A percentile compares a stretch with the other conserved stretches of the same genome.
Evolutionary conservation across 441 rosid species (phyloP).

Genomic region (Populus hybrid): DNA sequence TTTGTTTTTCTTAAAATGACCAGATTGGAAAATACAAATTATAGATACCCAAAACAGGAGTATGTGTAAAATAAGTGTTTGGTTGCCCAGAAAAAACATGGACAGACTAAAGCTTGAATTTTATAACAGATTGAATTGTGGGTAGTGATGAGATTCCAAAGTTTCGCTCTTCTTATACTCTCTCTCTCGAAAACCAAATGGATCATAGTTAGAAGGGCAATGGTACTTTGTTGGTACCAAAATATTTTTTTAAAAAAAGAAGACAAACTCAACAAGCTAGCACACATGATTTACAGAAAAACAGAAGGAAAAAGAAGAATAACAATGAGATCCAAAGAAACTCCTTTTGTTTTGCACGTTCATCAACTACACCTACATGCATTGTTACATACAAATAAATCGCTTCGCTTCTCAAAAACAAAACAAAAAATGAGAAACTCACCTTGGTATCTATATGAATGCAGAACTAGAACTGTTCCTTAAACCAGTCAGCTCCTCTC

Average conservation of each 20-base stretch:
- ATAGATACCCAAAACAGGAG: background rate
- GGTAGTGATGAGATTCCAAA: background rate
- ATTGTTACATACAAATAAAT: background rate
- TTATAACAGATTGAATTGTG: background rate
- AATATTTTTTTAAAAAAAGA: too few relatives aligned
- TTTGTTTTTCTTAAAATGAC: background rate
- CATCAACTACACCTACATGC: background rate
- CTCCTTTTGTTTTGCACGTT: background rate
- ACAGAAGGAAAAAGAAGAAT: slow-evolving; percentile 11
- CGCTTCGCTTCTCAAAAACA: background rate
- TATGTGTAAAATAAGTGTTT: background rate
- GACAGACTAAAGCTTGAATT: background rate
- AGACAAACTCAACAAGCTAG: background rate
- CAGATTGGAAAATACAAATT: background rate
- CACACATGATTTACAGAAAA: slow-evolving; percentile 6
- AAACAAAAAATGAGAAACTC: background rate
- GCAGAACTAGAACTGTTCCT: background rate
- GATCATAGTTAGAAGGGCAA: background rate
- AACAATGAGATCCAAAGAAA: background rate
- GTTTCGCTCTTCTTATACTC: background rate
- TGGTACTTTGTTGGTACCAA: too few relatives aligned
- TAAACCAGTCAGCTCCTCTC: background rate
- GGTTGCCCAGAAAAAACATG: slow-evolving; percentile 1
- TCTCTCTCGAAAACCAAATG: slow-evolving; percentile 5
- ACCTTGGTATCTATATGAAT: background rate